phyloP scores from a whole-genome alignment of 2,329 filamentous ascomycete species.

The Fusarium temperatum region DNA sequence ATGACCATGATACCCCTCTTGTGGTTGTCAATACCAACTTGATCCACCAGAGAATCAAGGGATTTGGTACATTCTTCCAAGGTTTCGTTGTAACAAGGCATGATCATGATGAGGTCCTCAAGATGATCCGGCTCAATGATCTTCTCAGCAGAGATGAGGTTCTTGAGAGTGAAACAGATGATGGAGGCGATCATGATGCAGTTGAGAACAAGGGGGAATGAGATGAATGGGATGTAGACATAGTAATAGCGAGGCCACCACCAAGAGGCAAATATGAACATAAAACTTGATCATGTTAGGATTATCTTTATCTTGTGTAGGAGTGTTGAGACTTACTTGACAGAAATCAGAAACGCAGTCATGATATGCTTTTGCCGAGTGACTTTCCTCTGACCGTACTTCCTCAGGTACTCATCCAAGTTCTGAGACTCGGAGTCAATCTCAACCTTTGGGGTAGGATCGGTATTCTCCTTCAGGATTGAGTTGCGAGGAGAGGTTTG shows the following conservation, averaged over 20 bases:
- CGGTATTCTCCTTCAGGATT: not conserved
- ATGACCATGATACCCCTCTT: conserved; percentile 37
- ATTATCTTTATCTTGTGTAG: fast-evolving
- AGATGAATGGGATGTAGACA: conserved; percentile 39
- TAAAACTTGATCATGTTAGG: conserved; percentile 17
- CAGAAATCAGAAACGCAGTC: conserved; percentile 18
- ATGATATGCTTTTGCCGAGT: conserved; percentile 25
- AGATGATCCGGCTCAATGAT: conserved; percentile 33
- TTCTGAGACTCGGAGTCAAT: conserved; percentile 25
- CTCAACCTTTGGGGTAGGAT: not conserved
- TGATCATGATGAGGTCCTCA: conserved; percentile 49
- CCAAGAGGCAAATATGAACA: conserved; percentile 41
- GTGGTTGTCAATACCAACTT: conserved; percentile 32
- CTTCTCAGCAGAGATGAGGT: conserved; percentile 21
- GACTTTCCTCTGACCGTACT: conserved; percentile 18
- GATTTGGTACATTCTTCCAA: conserved; percentile 47
- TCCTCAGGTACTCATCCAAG: conserved; percentile 17
- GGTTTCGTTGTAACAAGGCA: conserved; percentile 56
- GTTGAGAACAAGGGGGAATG: conserved; percentile 39
- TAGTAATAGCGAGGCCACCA: conserved; percentile 40
- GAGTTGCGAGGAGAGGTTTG: conserved; percentile 15
- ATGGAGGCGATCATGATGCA: conserved; percentile 40
- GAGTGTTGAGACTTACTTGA: conserved; percentile 5
- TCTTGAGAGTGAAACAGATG: conserved; percentile 24
- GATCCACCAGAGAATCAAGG: conserved; percentile 44